phyloP scores from a whole-genome alignment of 257 asterid genomes.

The Thymus quinquecostatus region DNA sequence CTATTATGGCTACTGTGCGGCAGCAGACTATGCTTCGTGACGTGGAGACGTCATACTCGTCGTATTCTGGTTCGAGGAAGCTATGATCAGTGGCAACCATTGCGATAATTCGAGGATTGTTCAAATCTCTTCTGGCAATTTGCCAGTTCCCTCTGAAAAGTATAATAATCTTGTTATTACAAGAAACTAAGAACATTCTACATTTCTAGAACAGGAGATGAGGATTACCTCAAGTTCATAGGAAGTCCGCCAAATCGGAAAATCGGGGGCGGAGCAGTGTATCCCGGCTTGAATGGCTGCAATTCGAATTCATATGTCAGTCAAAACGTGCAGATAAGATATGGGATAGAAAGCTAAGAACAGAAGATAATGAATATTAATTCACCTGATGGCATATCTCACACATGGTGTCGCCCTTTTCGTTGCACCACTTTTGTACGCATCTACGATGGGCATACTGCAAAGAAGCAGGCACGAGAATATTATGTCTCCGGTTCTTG shows the following conservation, averaged over 20 bases:
- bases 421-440: constrained; percentile 95
- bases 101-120: constrained; percentile 73
- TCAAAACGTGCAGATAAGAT: background rate
- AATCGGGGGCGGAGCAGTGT: constrained; percentile 91
- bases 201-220: background rate
- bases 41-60: constrained; percentile 63
- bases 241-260: constrained; percentile 80
- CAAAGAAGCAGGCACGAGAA: constrained; percentile 29
- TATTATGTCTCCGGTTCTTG: background rate
- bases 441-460: constrained; percentile 98
- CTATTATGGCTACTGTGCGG: constrained; percentile 74
- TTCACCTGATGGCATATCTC: constrained; percentile 97
- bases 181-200: constrained; percentile 1
- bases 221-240: constrained; percentile 73
- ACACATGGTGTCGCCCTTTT: constrained; percentile 94
- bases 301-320: constrained; percentile 21
- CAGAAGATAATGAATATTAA: constrained; percentile 1
- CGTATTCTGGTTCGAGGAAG: constrained; percentile 53
- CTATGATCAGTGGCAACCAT: constrained; percentile 74
- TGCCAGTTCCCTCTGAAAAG: constrained; percentile 88
- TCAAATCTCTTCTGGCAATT: constrained; percentile 71
- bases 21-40: constrained; percentile 81
- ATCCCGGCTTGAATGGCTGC: constrained; percentile 92
- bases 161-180: constrained; percentile 26
- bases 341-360: background rate